Base-by-base conservation (phyloP, 805 yeast genomes). In the Wickerhamiella allomyrinae region DNA sequence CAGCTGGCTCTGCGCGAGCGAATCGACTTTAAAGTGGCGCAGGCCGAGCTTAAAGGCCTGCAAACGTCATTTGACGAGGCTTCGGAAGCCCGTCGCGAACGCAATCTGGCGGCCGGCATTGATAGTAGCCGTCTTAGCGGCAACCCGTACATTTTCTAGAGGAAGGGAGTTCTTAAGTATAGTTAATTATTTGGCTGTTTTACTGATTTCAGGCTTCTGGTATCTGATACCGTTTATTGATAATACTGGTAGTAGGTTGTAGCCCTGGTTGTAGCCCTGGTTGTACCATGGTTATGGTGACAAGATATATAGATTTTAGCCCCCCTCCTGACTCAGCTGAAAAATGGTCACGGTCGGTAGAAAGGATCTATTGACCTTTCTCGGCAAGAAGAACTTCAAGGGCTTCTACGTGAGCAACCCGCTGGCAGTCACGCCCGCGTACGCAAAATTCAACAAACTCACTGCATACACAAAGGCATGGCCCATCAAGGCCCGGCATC, bases 311-410 rank as follows among this genome's bases (percentile, higher is more conserved):
- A n/a, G n/a, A n/a, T n/a, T n/a, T n/a, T n/a, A 6, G 24, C 9
- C 24, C 24, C 24, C 8, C 9, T 22, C 9, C 24, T 22, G 24
- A 21, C 37, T 15, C 27, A n/a, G n/a, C n/a, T n/a, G 17, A 7
- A 43, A 11, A 36, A 49, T 46, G 49, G n/a, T n/a, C n/a, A 52
- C 57, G 15, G 46, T 44, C 10, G 54, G 48, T 14, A 54, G 51
- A 29, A 40, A 45, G 15, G 59, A 57, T 33, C 40, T 85, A 72
- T 73, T 75, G 50, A 74, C 70, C 49, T 86, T 84, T 63, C 65
- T 86, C 43, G 96, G 96, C 2, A 89, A 89, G 29, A 74, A 69
- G 58, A 85, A 84, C 61, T 74, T 74, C 62, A 78, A 79, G 59
- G 95, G 95, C 15, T 85, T 83, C 50, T 82, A 83, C 59, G 69